These are phyloP conservation scores for Alternaria hordeiaustralica DNA, from an alignment of 2,329 filamentous ascomycete genomes.

Conservation along the genomic window DNA sequence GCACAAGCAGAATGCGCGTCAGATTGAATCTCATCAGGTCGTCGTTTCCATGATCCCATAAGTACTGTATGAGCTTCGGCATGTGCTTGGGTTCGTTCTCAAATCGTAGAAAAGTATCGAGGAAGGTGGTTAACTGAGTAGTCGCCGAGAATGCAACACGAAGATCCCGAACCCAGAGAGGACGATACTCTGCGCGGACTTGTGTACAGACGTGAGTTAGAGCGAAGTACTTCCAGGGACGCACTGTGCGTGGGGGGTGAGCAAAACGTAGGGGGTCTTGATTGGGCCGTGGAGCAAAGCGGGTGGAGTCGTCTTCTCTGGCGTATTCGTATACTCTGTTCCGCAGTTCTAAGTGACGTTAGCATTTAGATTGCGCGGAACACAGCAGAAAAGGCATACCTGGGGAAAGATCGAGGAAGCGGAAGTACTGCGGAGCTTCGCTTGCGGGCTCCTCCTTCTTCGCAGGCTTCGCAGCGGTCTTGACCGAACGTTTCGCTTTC, in stretches of 20 bases:
- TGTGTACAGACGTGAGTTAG: neutral
- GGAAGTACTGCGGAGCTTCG: neutral
- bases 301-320: neutral
- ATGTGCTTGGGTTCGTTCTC: too few species aligned
- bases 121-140: too few species aligned
- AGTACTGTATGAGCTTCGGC: too few species aligned
- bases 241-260: neutral
- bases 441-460: neutral
- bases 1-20: too few species aligned
- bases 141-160: neutral
- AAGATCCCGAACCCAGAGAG: neutral
- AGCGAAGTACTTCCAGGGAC: neutral
- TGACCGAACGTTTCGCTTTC: neutral
- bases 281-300: neutral
- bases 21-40: too few species aligned
- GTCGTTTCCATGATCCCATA: too few species aligned
- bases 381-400: neutral
- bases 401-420: neutral
- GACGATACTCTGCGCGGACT: conserved; percentile 5
- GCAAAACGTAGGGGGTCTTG: neutral
- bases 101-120: too few species aligned
- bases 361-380: too few species aligned
- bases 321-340: neutral
- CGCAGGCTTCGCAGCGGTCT: neutral
- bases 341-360: accelerated